Percentiles rank a stretch among this genome's conserved stretches.
phyloP scores from a whole-genome alignment of 345 rosid genomes.

The Orychophragmus violaceus region DNA sequence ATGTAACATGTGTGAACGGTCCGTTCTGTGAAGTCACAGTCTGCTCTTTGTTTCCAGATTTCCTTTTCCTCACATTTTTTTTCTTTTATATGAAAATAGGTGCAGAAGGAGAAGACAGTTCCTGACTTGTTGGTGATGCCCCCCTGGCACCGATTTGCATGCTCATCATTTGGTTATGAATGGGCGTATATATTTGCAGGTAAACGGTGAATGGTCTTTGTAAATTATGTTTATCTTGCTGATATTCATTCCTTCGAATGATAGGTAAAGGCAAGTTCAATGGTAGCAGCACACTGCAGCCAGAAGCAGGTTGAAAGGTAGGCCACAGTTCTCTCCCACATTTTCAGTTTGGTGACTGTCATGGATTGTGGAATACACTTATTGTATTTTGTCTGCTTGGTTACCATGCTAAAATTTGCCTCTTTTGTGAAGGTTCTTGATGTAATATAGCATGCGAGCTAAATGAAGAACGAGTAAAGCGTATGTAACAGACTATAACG shows the following conservation, averaged over 20 bases:
- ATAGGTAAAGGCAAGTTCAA: slow-evolving; percentile 90
- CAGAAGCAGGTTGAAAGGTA: slow-evolving; percentile 79
- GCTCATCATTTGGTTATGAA: slow-evolving; percentile 63
- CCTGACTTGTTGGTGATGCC: slow-evolving; percentile 72
- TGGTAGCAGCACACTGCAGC: slow-evolving; percentile 81
- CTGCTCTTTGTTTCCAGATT: background rate
- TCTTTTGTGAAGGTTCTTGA: slow-evolving; percentile 54
- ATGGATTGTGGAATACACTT: background rate
- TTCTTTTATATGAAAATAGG: slow-evolving; percentile 37
- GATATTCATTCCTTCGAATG: background rate
- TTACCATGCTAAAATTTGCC: slow-evolving; percentile 10
- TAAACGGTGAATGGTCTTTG: slow-evolving; percentile 27
- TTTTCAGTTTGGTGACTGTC: slow-evolving; percentile 1
- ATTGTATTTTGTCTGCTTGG: background rate
- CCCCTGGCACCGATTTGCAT: slow-evolving; percentile 74
- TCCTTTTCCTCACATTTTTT: background rate
- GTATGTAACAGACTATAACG: slow-evolving; percentile 59
- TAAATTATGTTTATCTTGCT: background rate
- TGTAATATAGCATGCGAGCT: slow-evolving; percentile 86
- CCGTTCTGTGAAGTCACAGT: slow-evolving; percentile 1
- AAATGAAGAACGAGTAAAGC: slow-evolving; percentile 58
- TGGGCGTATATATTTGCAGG: slow-evolving; percentile 74
- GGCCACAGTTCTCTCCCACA: slow-evolving; percentile 16
- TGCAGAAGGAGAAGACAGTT: slow-evolving; percentile 63
- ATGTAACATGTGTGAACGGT: background rate